These are phyloP conservation scores for Trichosporon sp. DNA, from an alignment of 1,284 basidiomycete species.

Conservation along the genomic window DNA sequence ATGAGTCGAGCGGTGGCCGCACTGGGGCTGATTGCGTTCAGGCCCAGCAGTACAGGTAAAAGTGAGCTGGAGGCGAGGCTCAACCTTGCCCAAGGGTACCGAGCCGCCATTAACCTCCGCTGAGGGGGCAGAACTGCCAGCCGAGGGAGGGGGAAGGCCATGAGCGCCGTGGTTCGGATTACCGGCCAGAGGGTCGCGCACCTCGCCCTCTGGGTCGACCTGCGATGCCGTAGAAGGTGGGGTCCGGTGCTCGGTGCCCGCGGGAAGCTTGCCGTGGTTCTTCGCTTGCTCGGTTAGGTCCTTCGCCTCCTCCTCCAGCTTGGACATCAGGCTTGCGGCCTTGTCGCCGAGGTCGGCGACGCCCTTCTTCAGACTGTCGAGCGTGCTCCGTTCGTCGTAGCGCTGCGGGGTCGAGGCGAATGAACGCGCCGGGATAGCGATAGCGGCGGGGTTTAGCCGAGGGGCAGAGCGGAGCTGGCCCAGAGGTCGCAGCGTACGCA, in stretches of 20 bases:
- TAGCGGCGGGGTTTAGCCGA: too few relatives aligned
- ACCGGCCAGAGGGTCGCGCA: conserved; percentile 12
- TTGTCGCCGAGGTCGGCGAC: background rate
- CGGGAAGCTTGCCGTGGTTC: background rate
- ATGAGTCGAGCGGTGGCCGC: conserved; percentile 77
- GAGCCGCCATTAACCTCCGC: conserved; percentile 10
- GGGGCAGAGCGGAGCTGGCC: background rate
- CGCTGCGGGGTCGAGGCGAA: background rate
- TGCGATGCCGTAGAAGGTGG: background rate
- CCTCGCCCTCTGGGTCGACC: conserved; percentile 1
- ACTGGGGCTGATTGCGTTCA: conserved; percentile 49
- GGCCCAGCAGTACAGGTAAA: conserved; percentile 75
- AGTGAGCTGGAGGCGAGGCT: conserved; percentile 54
- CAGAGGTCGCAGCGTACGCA: background rate
- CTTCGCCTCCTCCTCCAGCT: background rate
- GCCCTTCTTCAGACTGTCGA: background rate
- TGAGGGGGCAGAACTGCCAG: conserved; percentile 5
- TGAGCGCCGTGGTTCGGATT: conserved; percentile 19
- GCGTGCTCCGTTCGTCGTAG: background rate
- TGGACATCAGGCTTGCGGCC: background rate
- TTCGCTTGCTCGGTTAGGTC: background rate
- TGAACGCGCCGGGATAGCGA: background rate
- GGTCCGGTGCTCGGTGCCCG: background rate
- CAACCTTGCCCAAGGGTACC: conserved; percentile 30
- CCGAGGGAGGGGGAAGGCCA: conserved; percentile 4